Percentiles rank a stretch among this genome's conserved stretches.
phyloP scores from a whole-genome alignment of 2,329 filamentous ascomycete genomes.

The Epicoccum nigrum region DNA sequence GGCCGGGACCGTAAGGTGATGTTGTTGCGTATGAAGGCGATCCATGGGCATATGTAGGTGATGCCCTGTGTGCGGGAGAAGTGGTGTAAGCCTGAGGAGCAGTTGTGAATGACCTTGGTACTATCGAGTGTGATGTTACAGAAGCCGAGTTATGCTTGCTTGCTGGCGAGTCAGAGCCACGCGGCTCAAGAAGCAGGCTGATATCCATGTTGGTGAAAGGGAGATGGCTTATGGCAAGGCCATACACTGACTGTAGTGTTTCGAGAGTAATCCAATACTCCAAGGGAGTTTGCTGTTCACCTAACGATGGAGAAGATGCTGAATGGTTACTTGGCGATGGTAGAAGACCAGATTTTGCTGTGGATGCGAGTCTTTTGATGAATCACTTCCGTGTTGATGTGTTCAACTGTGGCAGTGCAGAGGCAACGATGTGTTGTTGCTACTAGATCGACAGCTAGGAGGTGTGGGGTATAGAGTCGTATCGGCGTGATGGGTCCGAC shows the following conservation, averaged over 20 bases:
- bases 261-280: not conserved
- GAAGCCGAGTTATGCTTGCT: slow-evolving; percentile 53
- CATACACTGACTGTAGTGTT: slow-evolving; percentile 36
- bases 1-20: slow-evolving; percentile 37
- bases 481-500: slow-evolving; percentile 18
- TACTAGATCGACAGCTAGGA: slow-evolving; percentile 19
- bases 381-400: not conserved
- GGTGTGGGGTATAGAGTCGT: slow-evolving; percentile 17
- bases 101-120: slow-evolving; percentile 44
- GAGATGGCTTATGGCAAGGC: slow-evolving; percentile 53
- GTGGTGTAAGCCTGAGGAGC: slow-evolving; percentile 46
- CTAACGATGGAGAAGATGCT: not conserved
- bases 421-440: slow-evolving; percentile 7
- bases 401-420: slow-evolving; percentile 8
- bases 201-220: slow-evolving; percentile 86
- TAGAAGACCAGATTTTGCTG: not conserved
- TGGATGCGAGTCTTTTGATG: not conserved
- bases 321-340: slow-evolving; percentile 1
- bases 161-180: slow-evolving; percentile 71
- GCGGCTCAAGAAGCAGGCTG: slow-evolving; percentile 80
- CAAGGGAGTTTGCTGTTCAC: slow-evolving; percentile 1
- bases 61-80: slow-evolving; percentile 42
- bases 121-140: slow-evolving; percentile 47
- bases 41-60: slow-evolving; percentile 39
- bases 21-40: slow-evolving; percentile 41